Conservation (phyloP, 352 stramenopile genomes). For the Salisapilia sapeloensis region DNA sequence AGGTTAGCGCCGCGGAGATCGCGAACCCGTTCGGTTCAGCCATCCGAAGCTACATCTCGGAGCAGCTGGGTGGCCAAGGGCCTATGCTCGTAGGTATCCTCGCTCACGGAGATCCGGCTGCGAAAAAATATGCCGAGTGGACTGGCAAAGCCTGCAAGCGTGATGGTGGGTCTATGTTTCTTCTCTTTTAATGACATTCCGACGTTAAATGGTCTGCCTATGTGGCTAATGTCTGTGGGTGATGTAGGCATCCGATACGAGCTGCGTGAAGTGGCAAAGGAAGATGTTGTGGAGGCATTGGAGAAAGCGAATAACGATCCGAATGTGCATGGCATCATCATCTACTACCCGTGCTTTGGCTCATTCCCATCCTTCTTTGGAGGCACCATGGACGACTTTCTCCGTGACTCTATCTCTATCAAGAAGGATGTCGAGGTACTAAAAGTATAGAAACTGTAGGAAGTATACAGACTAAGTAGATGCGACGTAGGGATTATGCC, state of each 20-base stretch:
- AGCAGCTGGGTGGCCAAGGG: constrained; percentile 56
- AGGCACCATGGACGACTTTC: constrained; percentile 94
- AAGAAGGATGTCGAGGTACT: constrained; percentile 96
- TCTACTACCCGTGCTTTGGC: constrained; percentile 98
- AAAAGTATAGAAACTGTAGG: no score
- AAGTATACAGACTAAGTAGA: neutral
- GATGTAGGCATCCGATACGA: constrained; percentile 87
- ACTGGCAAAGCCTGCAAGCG: constrained; percentile 87
- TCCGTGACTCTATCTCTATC: constrained; percentile 90
- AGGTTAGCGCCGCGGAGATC: constrained; percentile 70
- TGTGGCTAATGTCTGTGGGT: no score
- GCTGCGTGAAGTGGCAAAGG: constrained; percentile 84
- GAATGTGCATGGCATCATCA: constrained; percentile 93
- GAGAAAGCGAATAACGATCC: constrained; percentile 87
- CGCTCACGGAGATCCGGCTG: constrained; percentile 89
- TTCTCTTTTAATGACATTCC: no score
- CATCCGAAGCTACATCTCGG: constrained; percentile 65
- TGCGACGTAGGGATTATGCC: constrained; percentile 58
- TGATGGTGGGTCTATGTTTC: constrained; percentile 68
- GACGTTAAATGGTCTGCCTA: neutral
- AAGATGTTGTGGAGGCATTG: constrained; percentile 88
- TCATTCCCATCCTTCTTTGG: constrained; percentile 92
- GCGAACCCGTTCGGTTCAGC: constrained; percentile 76
- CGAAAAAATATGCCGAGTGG: constrained; percentile 95
- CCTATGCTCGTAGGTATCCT: constrained; percentile 85